A percentile compares a stretch with the other conserved stretches of the same genome.
Evolutionary conservation across 139 green algal genomes (phyloP).

Genomic region (Mychonastes homosphaera): DNA sequence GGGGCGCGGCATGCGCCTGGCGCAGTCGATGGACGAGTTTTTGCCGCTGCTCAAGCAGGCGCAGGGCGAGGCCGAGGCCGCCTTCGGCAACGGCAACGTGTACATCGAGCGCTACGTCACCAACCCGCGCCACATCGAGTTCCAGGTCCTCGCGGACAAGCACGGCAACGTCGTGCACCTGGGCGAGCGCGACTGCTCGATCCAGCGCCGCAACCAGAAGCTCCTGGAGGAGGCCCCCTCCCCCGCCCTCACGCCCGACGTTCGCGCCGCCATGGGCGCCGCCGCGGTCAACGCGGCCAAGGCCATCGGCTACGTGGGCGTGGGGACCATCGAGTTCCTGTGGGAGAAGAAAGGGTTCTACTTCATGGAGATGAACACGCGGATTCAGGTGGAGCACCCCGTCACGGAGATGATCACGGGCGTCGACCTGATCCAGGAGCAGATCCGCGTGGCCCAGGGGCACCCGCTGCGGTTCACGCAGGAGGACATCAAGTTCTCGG

Average conservation of each 20-base stretch:
- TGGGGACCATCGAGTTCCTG: constrained; percentile 90
- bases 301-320: constrained; percentile 68
- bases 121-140: constrained; percentile 95
- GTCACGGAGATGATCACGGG: constrained; percentile 94
- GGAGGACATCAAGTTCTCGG: constrained; percentile 80
- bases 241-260: constrained; percentile 75
- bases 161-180: constrained; percentile 92
- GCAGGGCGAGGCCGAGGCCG: constrained; percentile 79
- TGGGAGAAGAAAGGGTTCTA: constrained; percentile 90
- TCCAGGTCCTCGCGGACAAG: constrained; percentile 94
- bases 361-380: constrained; percentile 98
- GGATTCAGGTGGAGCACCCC: constrained; percentile 92
- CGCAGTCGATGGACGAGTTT: constrained; percentile 66
- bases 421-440: constrained; percentile 86
- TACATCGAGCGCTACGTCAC: constrained; percentile 90
- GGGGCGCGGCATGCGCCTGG: constrained; percentile 75
- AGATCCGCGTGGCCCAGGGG: constrained; percentile 79
- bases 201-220: constrained; percentile 97
- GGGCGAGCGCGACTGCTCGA: constrained; percentile 90
- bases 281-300: constrained; percentile 62
- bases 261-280: constrained; percentile 80
- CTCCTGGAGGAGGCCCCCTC: constrained; percentile 90
- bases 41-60: constrained; percentile 70
- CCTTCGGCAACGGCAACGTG: constrained; percentile 87
- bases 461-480: constrained; percentile 63